Evolutionary conservation across 1,139 yeast species (phyloP).

Genomic region (Candida tropicalis): DNA sequence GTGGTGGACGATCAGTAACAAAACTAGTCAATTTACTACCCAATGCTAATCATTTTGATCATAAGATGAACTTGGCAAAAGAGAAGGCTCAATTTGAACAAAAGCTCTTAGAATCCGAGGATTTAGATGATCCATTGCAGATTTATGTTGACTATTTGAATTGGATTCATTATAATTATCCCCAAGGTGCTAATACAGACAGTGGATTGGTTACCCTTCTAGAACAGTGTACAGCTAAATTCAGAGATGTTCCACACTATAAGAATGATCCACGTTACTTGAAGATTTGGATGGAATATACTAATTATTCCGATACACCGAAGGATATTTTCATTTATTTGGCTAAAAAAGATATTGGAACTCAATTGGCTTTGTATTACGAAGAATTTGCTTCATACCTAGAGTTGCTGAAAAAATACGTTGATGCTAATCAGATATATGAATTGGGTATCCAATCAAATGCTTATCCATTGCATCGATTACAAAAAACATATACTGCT

Average conservation of each 20-base stretch:
- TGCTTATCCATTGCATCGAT: constrained; percentile 67
- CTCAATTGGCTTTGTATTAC: constrained; percentile 66
- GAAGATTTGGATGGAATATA: constrained; percentile 78
- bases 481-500: constrained; percentile 50
- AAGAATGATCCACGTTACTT: constrained; percentile 83
- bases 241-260: constrained; percentile 66
- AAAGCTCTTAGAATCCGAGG: constrained; percentile 49
- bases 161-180: constrained; percentile 71
- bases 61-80: constrained; percentile 27
- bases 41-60: constrained; percentile 20
- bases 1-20: constrained; percentile 70
- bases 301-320: constrained; percentile 69
- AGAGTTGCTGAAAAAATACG: constrained; percentile 52
- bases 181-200: constrained; percentile 67
- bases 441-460: constrained; percentile 57
- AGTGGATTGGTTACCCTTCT: constrained; percentile 68
- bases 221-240: constrained; percentile 73
- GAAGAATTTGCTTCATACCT: constrained; percentile 76
- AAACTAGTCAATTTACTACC: constrained; percentile 54
- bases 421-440: constrained; percentile 68
- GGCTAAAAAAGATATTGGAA: constrained; percentile 75
- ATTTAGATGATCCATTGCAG: constrained; percentile 81
- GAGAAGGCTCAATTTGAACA: constrained; percentile 50
- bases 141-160: constrained; percentile 68
- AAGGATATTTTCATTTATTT: constrained; percentile 73